A percentile compares a stretch with the other conserved stretches of the same genome.
Conservation (phyloP, 768 basidiomycete species). For the Leccinum boreale region DNA sequence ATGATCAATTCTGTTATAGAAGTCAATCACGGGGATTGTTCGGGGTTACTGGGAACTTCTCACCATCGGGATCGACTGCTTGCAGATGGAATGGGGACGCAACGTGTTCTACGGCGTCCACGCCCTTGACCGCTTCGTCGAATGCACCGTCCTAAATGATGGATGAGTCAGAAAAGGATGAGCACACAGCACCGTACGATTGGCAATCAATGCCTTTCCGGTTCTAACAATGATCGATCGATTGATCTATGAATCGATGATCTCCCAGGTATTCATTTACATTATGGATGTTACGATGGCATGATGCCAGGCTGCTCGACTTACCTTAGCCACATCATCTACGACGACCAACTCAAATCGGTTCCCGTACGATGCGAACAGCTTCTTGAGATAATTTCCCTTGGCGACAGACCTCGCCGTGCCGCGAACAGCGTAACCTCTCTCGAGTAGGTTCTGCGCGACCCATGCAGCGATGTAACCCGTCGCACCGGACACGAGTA, state of each 20-base stretch:
- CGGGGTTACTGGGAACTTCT: background rate
- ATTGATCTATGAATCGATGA: background rate
- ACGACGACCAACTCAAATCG: slow-evolving; percentile 66
- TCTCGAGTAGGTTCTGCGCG: slow-evolving; percentile 51
- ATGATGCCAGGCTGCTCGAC: slow-evolving; percentile 1
- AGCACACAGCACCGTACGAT: background rate
- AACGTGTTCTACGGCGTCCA: slow-evolving; percentile 68
- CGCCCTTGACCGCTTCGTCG: slow-evolving; percentile 73
- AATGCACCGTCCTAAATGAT: slow-evolving; percentile 57
- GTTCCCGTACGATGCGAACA: slow-evolving; percentile 52
- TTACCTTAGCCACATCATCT: slow-evolving; percentile 59
- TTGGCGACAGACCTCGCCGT: slow-evolving; percentile 66
- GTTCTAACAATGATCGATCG: background rate
- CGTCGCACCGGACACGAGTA: slow-evolving; percentile 29
- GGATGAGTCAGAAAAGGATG: background rate
- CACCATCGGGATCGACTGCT: slow-evolving; percentile 43
- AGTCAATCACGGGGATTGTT: background rate
- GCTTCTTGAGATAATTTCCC: slow-evolving; percentile 50
- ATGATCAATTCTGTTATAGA: slow-evolving; percentile 49
- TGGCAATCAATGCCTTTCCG: background rate
- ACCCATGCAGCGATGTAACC: slow-evolving; percentile 41
- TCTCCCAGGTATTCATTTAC: background rate
- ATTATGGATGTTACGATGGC: background rate
- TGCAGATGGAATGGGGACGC: slow-evolving; percentile 59
- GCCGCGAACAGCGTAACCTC: slow-evolving; percentile 61